These are phyloP conservation scores for Haematococcus lacustris DNA, from an alignment of 139 green algal genomes.

Conservation along the genomic window DNA sequence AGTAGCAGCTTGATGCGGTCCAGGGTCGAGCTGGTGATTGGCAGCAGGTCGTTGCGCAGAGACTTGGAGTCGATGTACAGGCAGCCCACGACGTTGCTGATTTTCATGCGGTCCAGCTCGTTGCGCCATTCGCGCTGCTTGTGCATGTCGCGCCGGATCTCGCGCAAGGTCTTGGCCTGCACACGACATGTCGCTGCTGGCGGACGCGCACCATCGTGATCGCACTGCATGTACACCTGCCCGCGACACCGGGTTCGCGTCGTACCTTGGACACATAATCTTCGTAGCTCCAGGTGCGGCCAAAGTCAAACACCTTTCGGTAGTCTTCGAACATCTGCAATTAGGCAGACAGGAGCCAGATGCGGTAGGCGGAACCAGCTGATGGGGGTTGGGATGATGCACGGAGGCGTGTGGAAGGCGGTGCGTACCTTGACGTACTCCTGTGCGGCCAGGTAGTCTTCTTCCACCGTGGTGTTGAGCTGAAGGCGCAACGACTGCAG, in stretches of 20 bases:
- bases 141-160: conserved; percentile 64
- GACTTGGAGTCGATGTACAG: conserved; percentile 63
- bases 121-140: conserved; percentile 63
- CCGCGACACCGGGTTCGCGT: too few relatives aligned
- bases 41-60: conserved; percentile 50
- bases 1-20: conserved; percentile 70
- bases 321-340: conserved; percentile 60
- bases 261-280: conserved; percentile 38
- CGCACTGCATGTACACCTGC: too few relatives aligned
- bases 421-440: conserved; percentile 45
- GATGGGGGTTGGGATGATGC: too few relatives aligned
- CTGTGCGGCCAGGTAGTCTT: conserved; percentile 41
- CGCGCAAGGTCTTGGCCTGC: conserved; percentile 35
- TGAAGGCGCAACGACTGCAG: neutral
- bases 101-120: conserved; percentile 73
- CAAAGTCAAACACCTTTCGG: conserved; percentile 60
- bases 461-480: conserved; percentile 30
- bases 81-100: conserved; percentile 49
- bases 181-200: too few relatives aligned
- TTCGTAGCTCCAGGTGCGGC: conserved; percentile 50
- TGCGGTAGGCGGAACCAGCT: too few relatives aligned
- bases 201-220: too few relatives aligned
- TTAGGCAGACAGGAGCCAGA: neutral
- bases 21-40: conserved; percentile 44
- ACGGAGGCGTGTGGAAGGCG: neutral